Base-by-base conservation (phyloP, 2,329 filamentous ascomycete species). In the Stagonosporopsis rhizophila region DNA sequence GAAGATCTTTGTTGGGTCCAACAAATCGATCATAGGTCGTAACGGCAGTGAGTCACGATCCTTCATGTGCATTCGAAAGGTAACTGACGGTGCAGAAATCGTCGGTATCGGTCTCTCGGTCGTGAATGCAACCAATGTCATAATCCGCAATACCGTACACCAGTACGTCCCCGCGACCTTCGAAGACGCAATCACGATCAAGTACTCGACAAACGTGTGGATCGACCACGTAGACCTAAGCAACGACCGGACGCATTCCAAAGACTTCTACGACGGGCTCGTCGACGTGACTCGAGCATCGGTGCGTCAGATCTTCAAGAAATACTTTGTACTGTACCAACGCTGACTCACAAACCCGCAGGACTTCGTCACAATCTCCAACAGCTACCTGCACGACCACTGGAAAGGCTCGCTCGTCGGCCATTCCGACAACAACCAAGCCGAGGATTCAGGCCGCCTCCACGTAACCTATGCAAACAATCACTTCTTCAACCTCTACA, bases 251-350 rank as follows among this genome's bases (percentile, higher is more conserved):
- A 76, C 80, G 59, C 77, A 83, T 65, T 83, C 80, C 77, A 89
- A 89, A 77, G 85, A 89, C 77, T 87, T 82, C 75, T 88, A 87
- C 64, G 87, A 89, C 51, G 86, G 87, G 20, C 80, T 89, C 1
- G 73, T 85, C 32, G 87, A 89, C 64, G 76, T 84, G 46, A 87
- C 81, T 41, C 86, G 87, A 73, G 86, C 77, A 42, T 77, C 48
- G 2, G 48, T 44, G 17, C 14, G 30, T 17, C 1, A 9, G 15
- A 15, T 14, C 17, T 20, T 2, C 23, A 32, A n/a, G 14, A 32
- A n/a, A n/a, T n/a, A n/a, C n/a, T 6, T 6, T n/a, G 30, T 7
- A 25, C 9, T 25, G 23, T 8, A 25, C 17, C 22, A 38, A 14
- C 12, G 7, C 4, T 27, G 11, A 34, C 47, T 35, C 1, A n/a